phyloP scores from a whole-genome alignment of 2,329 filamentous ascomycete species.

The Fusarium albidum region DNA sequence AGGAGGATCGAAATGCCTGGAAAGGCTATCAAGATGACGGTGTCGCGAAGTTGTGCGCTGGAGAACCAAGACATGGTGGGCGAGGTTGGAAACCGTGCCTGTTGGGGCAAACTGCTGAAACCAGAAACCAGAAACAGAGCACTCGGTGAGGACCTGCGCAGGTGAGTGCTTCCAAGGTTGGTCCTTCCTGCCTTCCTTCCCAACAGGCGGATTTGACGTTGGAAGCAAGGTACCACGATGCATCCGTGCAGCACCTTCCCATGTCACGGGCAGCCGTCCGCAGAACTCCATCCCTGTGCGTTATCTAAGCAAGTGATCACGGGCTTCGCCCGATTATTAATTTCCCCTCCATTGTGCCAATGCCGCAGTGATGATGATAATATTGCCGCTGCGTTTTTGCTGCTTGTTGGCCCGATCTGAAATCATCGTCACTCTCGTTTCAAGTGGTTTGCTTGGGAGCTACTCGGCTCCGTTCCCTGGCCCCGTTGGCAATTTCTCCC shows the following conservation, averaged over 20 bases:
- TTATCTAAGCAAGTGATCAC: conserved; percentile 6
- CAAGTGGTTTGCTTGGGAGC: conserved; percentile 24
- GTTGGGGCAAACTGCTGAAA: too few relatives aligned
- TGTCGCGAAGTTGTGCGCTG: conserved; percentile 3
- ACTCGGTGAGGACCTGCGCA: too few relatives aligned
- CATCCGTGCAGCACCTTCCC: too few relatives aligned
- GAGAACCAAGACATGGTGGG: neutral
- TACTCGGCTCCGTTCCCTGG: conserved; percentile 15
- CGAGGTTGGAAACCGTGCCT: conserved; percentile 6
- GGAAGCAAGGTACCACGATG: too few relatives aligned
- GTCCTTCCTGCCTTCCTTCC: too few relatives aligned
- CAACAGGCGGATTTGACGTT: too few relatives aligned
- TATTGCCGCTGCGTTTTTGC: conserved; percentile 4
- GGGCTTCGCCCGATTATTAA: neutral
- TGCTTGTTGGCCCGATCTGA: conserved; percentile 30
- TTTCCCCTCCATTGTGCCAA: too few relatives aligned
- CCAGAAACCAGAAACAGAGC: too few relatives aligned
- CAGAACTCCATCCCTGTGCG: neutral
- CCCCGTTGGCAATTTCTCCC: conserved; percentile 24
- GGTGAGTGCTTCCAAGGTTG: too few relatives aligned
- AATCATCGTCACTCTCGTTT: conserved; percentile 29
- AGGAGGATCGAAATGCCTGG: conserved; percentile 28
- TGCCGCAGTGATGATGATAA: too few relatives aligned
- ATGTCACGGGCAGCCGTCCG: too few relatives aligned
- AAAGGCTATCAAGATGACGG: neutral